phyloP scores from a whole-genome alignment of 129 eudicot species.

The Erigeron canadensis region DNA sequence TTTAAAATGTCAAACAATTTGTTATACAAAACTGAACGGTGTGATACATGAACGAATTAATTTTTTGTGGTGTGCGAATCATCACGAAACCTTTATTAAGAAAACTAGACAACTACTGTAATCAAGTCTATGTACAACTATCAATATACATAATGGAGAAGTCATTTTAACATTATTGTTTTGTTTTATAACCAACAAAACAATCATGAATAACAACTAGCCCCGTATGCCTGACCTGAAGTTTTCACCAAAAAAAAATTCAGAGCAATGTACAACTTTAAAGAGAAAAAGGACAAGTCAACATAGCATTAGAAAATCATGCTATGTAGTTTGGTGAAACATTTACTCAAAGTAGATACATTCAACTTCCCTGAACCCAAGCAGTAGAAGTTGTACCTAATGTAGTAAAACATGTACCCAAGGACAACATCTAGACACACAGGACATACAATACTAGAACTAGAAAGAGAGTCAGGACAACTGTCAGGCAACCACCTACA shows the following conservation, averaged over 20 bases:
- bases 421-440: not conserved
- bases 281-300: not conserved
- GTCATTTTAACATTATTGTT: too few species aligned
- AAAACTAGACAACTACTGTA: too few species aligned
- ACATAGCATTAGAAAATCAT: not conserved
- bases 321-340: not conserved
- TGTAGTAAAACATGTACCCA: conserved; percentile 24
- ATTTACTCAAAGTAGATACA: conserved; percentile 18
- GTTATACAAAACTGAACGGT: too few species aligned
- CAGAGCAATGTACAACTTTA: conserved; percentile 17
- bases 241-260: not conserved
- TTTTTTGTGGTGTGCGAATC: too few species aligned
- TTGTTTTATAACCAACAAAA: too few species aligned
- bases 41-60: too few species aligned
- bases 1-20: too few species aligned
- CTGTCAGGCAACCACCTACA: conserved; percentile 22
- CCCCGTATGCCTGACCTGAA: not conserved
- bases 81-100: too few species aligned
- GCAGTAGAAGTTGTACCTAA: conserved; percentile 32
- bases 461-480: conserved; percentile 21
- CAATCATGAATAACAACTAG: not conserved
- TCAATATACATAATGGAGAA: not conserved
- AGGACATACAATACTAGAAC: conserved; percentile 21
- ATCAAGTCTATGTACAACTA: too few species aligned
- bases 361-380: conserved; percentile 15